Conservation (phyloP, 495 filamentous ascomycete genomes). For the Talaromyces trachyspermus region DNA sequence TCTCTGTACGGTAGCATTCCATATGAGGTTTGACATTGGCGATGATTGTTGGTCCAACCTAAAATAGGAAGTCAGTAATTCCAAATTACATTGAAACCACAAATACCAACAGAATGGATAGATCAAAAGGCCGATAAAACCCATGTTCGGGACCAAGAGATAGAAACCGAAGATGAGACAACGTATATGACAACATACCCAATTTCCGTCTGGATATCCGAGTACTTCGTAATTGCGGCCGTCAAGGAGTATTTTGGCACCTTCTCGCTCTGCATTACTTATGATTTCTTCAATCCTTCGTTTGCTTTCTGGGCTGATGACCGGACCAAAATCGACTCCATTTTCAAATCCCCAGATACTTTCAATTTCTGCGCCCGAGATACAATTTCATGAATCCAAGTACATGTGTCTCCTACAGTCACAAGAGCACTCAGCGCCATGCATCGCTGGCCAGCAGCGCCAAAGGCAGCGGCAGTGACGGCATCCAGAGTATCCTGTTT, state of each 20-base stretch:
- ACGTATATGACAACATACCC: slow-evolving; percentile 42
- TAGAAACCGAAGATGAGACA: background rate
- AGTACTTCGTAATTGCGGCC: slow-evolving; percentile 78
- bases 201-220: slow-evolving; percentile 97
- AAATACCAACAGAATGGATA: background rate
- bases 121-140: no score
- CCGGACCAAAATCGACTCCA: slow-evolving; percentile 87
- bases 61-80: background rate
- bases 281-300: slow-evolving; percentile 88
- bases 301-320: slow-evolving; percentile 87
- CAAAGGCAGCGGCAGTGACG: slow-evolving; percentile 93
- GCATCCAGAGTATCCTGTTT: slow-evolving; percentile 96
- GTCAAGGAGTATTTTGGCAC: slow-evolving; percentile 88
- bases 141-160: no score
- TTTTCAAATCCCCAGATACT: slow-evolving; percentile 94
- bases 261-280: slow-evolving; percentile 81
- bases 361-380: slow-evolving; percentile 84
- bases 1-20: slow-evolving; percentile 93
- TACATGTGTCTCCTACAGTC: slow-evolving; percentile 91
- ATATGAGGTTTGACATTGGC: slow-evolving; percentile 84
- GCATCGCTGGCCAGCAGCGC: slow-evolving; percentile 93
- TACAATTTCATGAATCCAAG: slow-evolving; percentile 86
- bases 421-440: slow-evolving; percentile 95
- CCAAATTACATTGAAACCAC: background rate
- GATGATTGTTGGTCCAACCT: slow-evolving; percentile 88